Evolutionary conservation across 106 monocot species (phyloP).

Genomic region (Xerophyta viscosa): DNA sequence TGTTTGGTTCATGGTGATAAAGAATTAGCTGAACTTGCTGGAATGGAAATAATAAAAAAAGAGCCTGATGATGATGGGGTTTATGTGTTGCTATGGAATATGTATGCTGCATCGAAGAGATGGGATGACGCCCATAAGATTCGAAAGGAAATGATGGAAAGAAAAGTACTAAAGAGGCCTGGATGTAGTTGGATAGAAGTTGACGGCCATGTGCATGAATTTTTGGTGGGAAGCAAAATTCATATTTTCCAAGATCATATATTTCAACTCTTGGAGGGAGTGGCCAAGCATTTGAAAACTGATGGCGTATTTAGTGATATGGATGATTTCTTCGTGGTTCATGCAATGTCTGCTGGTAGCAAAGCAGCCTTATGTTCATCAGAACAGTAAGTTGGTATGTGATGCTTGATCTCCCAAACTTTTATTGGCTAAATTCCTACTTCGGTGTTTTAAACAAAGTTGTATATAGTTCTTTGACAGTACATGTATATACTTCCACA

Average conservation of each 20-base stretch:
- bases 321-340: no score
- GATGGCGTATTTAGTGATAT: no score
- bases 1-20: constrained; percentile 23
- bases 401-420: no score
- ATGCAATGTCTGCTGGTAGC: no score
- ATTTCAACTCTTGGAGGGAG: not conserved
- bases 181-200: constrained; percentile 49
- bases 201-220: constrained; percentile 42
- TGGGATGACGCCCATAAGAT: constrained; percentile 28
- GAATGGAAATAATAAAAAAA: constrained; percentile 19
- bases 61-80: constrained; percentile 33
- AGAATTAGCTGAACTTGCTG: constrained; percentile 29
- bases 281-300: constrained; percentile 1
- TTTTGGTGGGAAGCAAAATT: constrained; percentile 22
- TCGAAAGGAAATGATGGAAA: constrained; percentile 30
- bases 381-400: no score
- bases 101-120: constrained; percentile 31
- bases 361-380: no score
- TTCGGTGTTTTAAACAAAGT: no score
- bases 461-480: no score
- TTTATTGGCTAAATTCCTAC: no score
- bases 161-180: constrained; percentile 22
- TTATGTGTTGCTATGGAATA: constrained; percentile 39
- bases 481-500: no score
- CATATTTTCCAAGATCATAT: not conserved